Base-by-base conservation (phyloP, 1,284 basidiomycete species). In the Leccinum pachyderme region DNA sequence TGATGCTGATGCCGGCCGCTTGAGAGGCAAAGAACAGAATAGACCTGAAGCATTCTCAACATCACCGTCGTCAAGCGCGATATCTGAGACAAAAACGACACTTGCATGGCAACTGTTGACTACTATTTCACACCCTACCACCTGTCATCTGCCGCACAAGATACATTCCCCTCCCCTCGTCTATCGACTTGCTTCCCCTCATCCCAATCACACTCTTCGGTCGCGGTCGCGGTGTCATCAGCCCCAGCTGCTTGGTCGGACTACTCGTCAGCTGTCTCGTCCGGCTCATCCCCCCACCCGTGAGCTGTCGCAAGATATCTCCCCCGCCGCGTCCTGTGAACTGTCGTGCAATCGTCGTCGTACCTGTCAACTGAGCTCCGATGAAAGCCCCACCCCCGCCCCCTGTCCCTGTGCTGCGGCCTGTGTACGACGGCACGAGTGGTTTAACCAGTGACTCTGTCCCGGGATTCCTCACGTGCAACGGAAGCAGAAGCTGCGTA, bases 71-170 rank as follows among this genome's bases (percentile, higher is more conserved):
- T 22, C 39, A 41, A 22, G 39, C 39, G 13, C 18, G 18, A 18
- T 9, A 22, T 41, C 39, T 41, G 39, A 41, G 39, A 41, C 39
- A 41, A 29, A 46, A 22, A 49, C 35, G 37, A 52, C 50, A 4
- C 37, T 37, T 67, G 63, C 63, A 62, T 67, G 52, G 51, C 57
- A 59, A 68, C 62, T 7, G 18, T 18, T 18, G 18, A 18, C 18
- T 18, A 1, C 18, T 32, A 31, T 24, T 27, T 71, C 63, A 73
- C 50, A 63, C 56, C 22, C 35, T 72, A 12, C 75, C 76, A 28
- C 87, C 88, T 5, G 89, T 91, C 76, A 91, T 76, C 68, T 91
- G 88, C 61, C 78, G 73, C 35, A 86, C 83, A 51, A 87, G 70
- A 66, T 78, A 84, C 81, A 86, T 84, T 29, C 83, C 84, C 57